Evolutionary conservation across 2,329 filamentous ascomycete genomes (phyloP), one percentile per base, ranked within the genome.

Genomic region (Neonectria ditissima): DNA sequence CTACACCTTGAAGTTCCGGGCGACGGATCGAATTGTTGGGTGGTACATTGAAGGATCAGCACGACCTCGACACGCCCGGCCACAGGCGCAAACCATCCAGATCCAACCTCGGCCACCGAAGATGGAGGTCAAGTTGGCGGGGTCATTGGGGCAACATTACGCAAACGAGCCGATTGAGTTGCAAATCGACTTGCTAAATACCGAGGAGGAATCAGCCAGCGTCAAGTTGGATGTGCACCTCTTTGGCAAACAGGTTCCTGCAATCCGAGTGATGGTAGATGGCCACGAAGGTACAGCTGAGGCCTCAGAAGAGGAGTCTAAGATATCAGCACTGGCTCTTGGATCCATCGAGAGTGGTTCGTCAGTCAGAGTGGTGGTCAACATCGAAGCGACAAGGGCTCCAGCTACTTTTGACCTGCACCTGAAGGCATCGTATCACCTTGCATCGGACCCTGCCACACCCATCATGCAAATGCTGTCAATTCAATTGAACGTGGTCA

Each of bases 61-160:
- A 0, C 83, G 78, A 55, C 83, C 83, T 62, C 81, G 79, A 28
- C 76, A 87, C 20, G 78, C 83, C 28, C 82, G 87, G 9, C 69
- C 78, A 11, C 81, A 85, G 50, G 80, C 86, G 9, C 82, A 86
- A 34, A 80, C 81, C 2, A 86, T 97, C 59, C 90, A 88, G 59
- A 89, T 99, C 24, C 84, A 94, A 57, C 95, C 96, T 1, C 92
- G 97, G 68, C 96, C 95, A 28, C 96, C 96, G 0, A 98, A 97
- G 78, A 89, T 99, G 81, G 89, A 93, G 70, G 87, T 99, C 48
- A 85, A 82, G 26, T 80, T 93, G 10, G 82, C 87, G 2, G 85
- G 88, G 43, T 78, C 90, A 8, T 82, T 85, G 60, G 84, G 88
- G 13, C 90, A 94, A 58, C 97, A 95, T 77, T 98, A 97, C 75